These are phyloP conservation scores for Eustoma russellianum DNA, from an alignment of 257 asterid species.

Conservation along the genomic window DNA sequence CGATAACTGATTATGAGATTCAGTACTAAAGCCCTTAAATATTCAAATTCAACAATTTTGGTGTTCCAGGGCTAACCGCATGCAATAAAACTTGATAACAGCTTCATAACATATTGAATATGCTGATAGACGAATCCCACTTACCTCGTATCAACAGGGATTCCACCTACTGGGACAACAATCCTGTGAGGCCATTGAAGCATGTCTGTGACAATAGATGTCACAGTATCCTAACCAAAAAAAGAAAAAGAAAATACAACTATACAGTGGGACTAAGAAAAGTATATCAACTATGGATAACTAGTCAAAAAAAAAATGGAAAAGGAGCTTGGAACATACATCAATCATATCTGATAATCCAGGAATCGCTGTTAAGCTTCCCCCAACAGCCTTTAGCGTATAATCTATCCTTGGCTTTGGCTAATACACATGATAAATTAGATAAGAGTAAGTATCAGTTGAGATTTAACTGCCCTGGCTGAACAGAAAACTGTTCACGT, in stretches of 20 bases:
- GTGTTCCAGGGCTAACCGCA: no score
- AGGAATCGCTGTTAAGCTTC: conserved; percentile 10
- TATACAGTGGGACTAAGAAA: not conserved
- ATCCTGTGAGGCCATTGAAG: conserved; percentile 11
- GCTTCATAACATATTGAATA: no score
- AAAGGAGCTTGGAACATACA: conserved; percentile 2
- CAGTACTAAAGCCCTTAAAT: no score
- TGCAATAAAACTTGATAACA: no score
- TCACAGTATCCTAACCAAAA: not conserved
- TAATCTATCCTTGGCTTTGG: conserved; percentile 14
- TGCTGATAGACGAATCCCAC: not conserved
- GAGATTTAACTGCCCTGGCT: not conserved
- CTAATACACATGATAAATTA: not conserved
- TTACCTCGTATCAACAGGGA: conserved; percentile 5
- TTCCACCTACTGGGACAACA: conserved; percentile 10
- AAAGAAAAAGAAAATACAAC: no score
- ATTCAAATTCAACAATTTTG: no score
- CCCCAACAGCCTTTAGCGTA: conserved; percentile 11
- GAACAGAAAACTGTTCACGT: not conserved
- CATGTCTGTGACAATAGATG: conserved; percentile 2
- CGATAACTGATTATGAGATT: no score
- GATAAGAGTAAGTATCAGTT: not conserved
- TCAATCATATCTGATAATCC: conserved; percentile 10
- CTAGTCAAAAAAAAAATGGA: no score
- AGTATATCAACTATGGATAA: not conserved